These are phyloP conservation scores for Eutypella sp. DNA, from an alignment of 2,329 filamentous ascomycete genomes.

Conservation along the genomic window DNA sequence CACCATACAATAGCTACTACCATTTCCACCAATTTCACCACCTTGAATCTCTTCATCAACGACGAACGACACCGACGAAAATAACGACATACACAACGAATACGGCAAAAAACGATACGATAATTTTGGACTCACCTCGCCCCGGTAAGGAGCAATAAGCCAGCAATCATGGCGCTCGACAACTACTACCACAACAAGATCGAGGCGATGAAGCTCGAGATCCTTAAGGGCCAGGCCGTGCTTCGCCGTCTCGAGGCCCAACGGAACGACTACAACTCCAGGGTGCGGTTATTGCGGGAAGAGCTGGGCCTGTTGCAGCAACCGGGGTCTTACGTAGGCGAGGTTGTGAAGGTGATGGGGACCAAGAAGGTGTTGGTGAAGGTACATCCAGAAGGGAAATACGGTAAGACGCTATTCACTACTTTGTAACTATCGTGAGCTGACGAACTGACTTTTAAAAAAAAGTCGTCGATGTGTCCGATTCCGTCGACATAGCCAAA, in stretches of 20 bases:
- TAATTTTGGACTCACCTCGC: slow-evolving; percentile 8
- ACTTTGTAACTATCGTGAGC: background rate
- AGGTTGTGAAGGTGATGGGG: slow-evolving; percentile 99
- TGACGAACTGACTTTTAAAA: too few species aligned
- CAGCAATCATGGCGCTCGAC: slow-evolving; percentile 87
- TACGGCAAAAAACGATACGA: slow-evolving; percentile 4
- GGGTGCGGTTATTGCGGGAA: slow-evolving; percentile 88
- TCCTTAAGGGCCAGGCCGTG: slow-evolving; percentile 96
- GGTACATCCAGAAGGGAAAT: slow-evolving; percentile 99
- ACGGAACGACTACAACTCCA: slow-evolving; percentile 98
- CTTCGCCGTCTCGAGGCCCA: slow-evolving; percentile 93
- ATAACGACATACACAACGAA: too few species aligned
- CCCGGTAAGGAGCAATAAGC: slow-evolving; percentile 11
- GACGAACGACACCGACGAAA: too few species aligned
- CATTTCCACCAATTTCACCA: background rate
- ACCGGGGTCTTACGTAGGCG: slow-evolving; percentile 94
- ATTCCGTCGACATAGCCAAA: slow-evolving; percentile 90
- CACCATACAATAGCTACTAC: background rate
- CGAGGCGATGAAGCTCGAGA: slow-evolving; percentile 99
- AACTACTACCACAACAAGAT: slow-evolving; percentile 99
- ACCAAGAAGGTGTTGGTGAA: slow-evolving; percentile 99
- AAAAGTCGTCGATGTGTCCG: slow-evolving; percentile 97
- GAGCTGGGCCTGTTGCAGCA: slow-evolving; percentile 95
- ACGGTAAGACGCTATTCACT: slow-evolving; percentile 64
- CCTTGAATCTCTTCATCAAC: background rate